These are phyloP conservation scores for Fusarium tricinctum DNA, from an alignment of 2,329 filamentous ascomycete genomes.

Conservation along the genomic window DNA sequence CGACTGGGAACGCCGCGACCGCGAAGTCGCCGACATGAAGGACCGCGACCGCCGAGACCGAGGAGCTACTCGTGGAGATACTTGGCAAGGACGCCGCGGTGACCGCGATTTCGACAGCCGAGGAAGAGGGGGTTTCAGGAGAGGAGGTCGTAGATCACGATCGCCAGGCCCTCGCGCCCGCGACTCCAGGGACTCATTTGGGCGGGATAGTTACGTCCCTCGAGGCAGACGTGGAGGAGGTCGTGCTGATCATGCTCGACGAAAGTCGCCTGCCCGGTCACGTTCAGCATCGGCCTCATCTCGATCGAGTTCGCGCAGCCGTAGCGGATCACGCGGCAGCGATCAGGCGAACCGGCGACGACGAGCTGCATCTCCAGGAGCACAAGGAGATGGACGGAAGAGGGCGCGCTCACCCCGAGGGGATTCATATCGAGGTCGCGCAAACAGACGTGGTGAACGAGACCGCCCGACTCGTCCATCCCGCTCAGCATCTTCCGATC, in stretches of 20 bases:
- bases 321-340: slow-evolving; percentile 51
- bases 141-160: slow-evolving; percentile 61
- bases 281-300: slow-evolving; percentile 52
- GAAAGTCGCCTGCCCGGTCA: slow-evolving; percentile 52
- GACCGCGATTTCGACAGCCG: slow-evolving; percentile 64
- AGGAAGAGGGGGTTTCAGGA: slow-evolving; percentile 61
- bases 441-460: slow-evolving; percentile 41
- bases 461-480: slow-evolving; percentile 49
- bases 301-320: slow-evolving; percentile 54
- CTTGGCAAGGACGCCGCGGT: slow-evolving; percentile 67
- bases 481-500: slow-evolving; percentile 55
- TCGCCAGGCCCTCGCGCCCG: slow-evolving; percentile 63
- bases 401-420: slow-evolving; percentile 57
- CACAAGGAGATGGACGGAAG: slow-evolving; percentile 54
- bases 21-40: slow-evolving; percentile 76
- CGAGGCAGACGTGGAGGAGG: slow-evolving; percentile 59
- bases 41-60: slow-evolving; percentile 73
- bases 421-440: slow-evolving; percentile 48
- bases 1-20: slow-evolving; percentile 78
- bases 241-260: slow-evolving; percentile 59
- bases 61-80: slow-evolving; percentile 66
- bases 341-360: slow-evolving; percentile 53
- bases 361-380: slow-evolving; percentile 54
- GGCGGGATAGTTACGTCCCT: slow-evolving; percentile 68
- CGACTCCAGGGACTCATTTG: slow-evolving; percentile 60